Base-by-base conservation (phyloP, 2,329 filamentous ascomycete genomes). In the Aspergillus sp. region DNA sequence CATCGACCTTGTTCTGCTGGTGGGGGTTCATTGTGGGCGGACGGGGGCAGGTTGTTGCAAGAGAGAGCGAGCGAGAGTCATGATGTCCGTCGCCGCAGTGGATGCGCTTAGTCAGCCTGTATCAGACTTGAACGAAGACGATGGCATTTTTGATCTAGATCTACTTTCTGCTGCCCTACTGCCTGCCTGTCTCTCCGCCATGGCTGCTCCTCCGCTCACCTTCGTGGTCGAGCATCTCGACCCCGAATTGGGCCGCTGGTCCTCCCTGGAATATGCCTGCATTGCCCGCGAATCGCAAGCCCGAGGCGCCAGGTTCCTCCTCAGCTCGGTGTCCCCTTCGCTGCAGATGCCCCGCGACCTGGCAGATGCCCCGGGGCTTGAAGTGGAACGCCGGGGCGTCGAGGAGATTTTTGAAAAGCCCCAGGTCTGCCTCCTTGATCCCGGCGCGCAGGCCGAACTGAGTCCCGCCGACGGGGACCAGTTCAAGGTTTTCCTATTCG, bases 221-320 rank as follows among this genome's bases (percentile, higher is more conserved):
- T 95, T 91, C 64, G 83, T 96, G 51, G 88, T 96, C 49, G 89
- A 96, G 68, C 89, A 98, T 63, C 78, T 98, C 44, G 91, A 98
- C 65, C 80, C 84, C 25, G 91, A 98, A 62, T 73, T 98, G 17
- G 91, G 93, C 20, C 75, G 78, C 25, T 98, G 91, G 91, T 96
- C 91, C 15, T 78, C 85, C 43, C 75, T 96, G 33, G 91, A 98
- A 66, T 98, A 98, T 66, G 68, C 77, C 34, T 75, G 82, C 52
- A 95, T 98, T 56, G 86, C 86, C 32, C 68, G 74, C 39, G 91
- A 98, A 67, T 86, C 82, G 32, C 67, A 76, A 41, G 71, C 71
- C 15, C 64, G 75, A 3, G 73, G 74, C 20, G 75, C 78, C 34
- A 69, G 69, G 32, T 94, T 96, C 58, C 75, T 85, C 45, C 74